Base-by-base conservation (phyloP, 2,329 filamentous ascomycete genomes). In the Tolypocladium amazonense region DNA sequence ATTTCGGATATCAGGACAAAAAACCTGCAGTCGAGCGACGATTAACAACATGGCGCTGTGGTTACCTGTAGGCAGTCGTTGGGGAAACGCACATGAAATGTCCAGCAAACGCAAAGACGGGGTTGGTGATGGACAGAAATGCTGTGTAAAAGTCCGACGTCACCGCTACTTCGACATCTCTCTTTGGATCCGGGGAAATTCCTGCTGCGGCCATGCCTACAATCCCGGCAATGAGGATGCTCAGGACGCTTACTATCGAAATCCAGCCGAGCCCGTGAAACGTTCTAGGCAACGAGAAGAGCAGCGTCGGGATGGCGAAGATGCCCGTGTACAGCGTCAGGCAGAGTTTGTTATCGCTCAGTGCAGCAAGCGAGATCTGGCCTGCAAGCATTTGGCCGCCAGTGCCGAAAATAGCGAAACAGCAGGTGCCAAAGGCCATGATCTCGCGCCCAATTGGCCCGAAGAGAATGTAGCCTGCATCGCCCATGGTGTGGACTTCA, bases 401-500 rank as follows among this genome's bases (percentile, higher is more conserved):
- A 0, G 78, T 77, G 1, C 74, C 76, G 61, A 77, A 81, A 35
- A 82, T 71, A 45, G 79, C 79, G 63, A 83, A 83, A 63, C 80
- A 73, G 58, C 81, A 68, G 0, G 79, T 82, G 3, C 80, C 79
- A 23, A 70, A 73, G 37, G 73, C 74, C 43, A 83, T 72, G 15
- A 82, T 62, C 62, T 81, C 80, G 30, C 79, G 75, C 0, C 81
- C 81, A 6, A 79, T 60, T 1, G 74, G 76, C 3, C 82, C 82
- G 59, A 83, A 81, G 25, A 85, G 72, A 58, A 83, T 76, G 50
- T 70, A 70, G 20, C 81, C 81, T 0, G 80, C 81, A 62, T 84
- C 81, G 50, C 81, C 81, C 71, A 84, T 83, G 57, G 78, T 79
- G 64, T 84, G 82, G 3, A 84, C 80, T 61, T 82, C 74, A 1